Evolutionary conservation across 2,329 filamentous ascomycete species (phyloP).

Genomic region (Lasiodiplodia sp.): DNA sequence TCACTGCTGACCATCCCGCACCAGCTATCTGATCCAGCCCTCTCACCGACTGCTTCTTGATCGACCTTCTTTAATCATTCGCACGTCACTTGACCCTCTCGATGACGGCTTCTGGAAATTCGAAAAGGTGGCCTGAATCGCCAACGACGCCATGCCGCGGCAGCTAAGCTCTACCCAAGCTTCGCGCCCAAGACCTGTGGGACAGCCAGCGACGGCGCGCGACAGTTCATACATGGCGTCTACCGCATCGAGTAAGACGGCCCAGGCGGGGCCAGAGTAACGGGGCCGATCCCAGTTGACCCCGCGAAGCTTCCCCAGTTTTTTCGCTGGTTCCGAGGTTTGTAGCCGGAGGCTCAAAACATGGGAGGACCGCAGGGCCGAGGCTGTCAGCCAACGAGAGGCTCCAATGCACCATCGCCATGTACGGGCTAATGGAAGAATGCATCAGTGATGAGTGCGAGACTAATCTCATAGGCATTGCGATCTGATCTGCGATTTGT

Average conservation of each 20-base stretch:
- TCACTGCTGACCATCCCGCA: not conserved
- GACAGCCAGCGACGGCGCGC: not conserved
- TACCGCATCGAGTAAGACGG: not conserved
- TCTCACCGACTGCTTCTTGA: not conserved
- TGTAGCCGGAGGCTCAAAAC: not conserved
- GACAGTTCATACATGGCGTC: not conserved
- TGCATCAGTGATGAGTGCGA: not conserved
- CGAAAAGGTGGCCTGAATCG: conserved; percentile 1
- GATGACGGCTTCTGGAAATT: not conserved
- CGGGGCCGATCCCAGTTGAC: not conserved
- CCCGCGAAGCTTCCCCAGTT: conserved; percentile 8
- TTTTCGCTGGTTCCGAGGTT: conserved; percentile 1
- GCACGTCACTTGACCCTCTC: not conserved
- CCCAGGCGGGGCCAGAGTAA: not conserved
- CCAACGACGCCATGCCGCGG: conserved; percentile 5
- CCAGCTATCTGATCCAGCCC: not conserved
- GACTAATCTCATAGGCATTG: not conserved
- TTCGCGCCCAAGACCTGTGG: conserved; percentile 4
- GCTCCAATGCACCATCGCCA: not conserved
- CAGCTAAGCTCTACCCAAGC: conserved; percentile 17
- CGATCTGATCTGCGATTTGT: not conserved
- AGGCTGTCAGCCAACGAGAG: not conserved
- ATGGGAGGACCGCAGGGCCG: not conserved
- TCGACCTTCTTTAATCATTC: not conserved
- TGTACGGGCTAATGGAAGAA: conserved; percentile 12